Evolutionary conservation across 805 yeast species (phyloP).

Genomic region (Lachancea mirantina): DNA sequence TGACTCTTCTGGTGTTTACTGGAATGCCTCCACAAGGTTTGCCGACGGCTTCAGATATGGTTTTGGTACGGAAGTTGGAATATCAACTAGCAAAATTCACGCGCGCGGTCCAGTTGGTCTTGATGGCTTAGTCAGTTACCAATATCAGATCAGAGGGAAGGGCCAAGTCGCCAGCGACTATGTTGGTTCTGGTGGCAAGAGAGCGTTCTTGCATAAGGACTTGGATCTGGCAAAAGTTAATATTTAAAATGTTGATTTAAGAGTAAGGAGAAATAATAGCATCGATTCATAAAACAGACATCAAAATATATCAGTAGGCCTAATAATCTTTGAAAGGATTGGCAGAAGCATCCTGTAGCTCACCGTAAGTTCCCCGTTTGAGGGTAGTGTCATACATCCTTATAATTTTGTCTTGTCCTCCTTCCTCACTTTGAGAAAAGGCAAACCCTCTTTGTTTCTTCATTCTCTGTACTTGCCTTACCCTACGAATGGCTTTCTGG

Average conservation of each 20-base stretch:
- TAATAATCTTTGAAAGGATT: constrained; percentile 21
- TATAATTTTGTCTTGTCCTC: constrained; percentile 81
- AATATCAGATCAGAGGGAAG: constrained; percentile 82
- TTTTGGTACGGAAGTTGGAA: constrained; percentile 98
- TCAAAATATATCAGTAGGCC: not conserved
- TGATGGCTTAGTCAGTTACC: constrained; percentile 94
- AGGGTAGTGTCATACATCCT: constrained; percentile 94
- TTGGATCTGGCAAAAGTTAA: constrained; percentile 34
- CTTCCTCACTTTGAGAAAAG: constrained; percentile 87
- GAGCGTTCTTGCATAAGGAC: constrained; percentile 68
- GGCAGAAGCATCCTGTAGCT: constrained; percentile 38
- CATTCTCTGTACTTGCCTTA: constrained; percentile 96
- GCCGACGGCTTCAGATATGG: constrained; percentile 99
- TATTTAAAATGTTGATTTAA: constrained; percentile 15
- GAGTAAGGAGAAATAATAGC: not conserved
- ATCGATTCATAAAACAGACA: constrained; percentile 1
- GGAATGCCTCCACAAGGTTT: constrained; percentile 96
- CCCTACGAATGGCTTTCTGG: constrained; percentile 94
- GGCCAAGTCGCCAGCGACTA: constrained; percentile 94
- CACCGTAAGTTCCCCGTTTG: constrained; percentile 69
- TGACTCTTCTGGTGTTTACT: constrained; percentile 94
- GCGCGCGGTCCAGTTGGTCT: constrained; percentile 98
- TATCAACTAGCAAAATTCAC: constrained; percentile 92
- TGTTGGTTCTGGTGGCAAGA: constrained; percentile 84
- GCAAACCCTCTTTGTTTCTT: constrained; percentile 98